A percentile compares a stretch with the other conserved stretches of the same genome.
Conservation (phyloP, 371 early-diverging fungal genomes). For the Cokeromyces recurvatus region DNA sequence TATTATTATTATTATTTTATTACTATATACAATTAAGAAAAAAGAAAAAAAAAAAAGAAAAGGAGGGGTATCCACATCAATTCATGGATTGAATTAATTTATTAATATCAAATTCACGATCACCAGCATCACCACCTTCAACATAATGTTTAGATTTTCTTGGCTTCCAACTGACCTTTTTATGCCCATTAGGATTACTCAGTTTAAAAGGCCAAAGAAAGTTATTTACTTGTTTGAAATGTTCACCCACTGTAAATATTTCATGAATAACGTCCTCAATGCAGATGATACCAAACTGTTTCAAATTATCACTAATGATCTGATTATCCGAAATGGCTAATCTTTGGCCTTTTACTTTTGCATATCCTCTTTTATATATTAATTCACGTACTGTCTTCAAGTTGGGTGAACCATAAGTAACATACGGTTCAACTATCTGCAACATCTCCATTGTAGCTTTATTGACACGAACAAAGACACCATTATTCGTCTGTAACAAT, state of each 20-base stretch:
- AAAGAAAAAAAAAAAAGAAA: too few species aligned
- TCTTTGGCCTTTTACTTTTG: slow-evolving; percentile 86
- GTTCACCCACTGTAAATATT: slow-evolving; percentile 95
- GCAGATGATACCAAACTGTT: slow-evolving; percentile 93
- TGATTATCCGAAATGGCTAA: slow-evolving; percentile 94
- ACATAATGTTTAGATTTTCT: slow-evolving; percentile 96
- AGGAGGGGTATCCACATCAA: too few species aligned
- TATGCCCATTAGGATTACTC: slow-evolving; percentile 77
- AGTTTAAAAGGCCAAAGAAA: slow-evolving; percentile 99
- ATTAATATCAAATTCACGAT: slow-evolving; percentile 96
- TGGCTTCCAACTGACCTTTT: slow-evolving; percentile 82
- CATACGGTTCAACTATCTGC: slow-evolving; percentile 94
- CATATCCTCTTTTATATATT: slow-evolving; percentile 98
- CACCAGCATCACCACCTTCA: slow-evolving; percentile 97
- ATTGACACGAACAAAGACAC: slow-evolving; percentile 95
- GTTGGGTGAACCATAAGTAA: slow-evolving; percentile 96
- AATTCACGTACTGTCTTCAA: slow-evolving; percentile 97
- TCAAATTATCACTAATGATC: slow-evolving; percentile 87
- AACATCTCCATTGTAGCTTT: slow-evolving; percentile 97
- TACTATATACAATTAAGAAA: too few species aligned
- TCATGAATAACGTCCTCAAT: slow-evolving; percentile 98
- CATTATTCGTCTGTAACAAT: slow-evolving; percentile 97
- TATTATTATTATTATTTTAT: too few species aligned
- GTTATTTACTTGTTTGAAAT: slow-evolving; percentile 81
- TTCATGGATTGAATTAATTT: slow-evolving; percentile 95